Evolutionary conservation across 345 rosid genomes (phyloP).

Genomic region (Trapa bicornis): DNA sequence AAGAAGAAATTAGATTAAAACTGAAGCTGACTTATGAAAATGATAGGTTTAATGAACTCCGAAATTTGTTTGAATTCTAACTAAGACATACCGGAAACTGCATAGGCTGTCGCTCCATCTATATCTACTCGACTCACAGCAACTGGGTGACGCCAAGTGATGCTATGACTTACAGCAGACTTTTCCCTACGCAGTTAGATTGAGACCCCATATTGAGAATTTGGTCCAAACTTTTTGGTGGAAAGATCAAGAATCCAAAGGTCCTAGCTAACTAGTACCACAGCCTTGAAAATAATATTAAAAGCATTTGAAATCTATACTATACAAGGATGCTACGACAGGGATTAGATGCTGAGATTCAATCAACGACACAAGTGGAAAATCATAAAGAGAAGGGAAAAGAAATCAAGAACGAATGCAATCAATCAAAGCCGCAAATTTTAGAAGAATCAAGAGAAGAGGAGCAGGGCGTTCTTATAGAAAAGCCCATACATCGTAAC

Average conservation of each 20-base stretch:
- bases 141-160: conserved; percentile 70
- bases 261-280: not conserved
- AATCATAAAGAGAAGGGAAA: too few relatives aligned
- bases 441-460: not conserved
- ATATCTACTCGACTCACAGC: conserved; percentile 41
- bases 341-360: too few relatives aligned
- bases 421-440: not conserved
- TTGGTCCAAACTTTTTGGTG: not conserved
- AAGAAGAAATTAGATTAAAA: not conserved
- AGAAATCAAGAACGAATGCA: too few relatives aligned
- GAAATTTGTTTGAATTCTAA: not conserved
- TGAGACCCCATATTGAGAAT: not conserved
- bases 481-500: not conserved
- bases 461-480: not conserved
- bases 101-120: conserved; percentile 60
- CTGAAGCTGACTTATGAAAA: not conserved
- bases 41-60: not conserved
- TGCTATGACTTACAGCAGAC: conserved; percentile 73
- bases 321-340: not conserved
- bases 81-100: not conserved
- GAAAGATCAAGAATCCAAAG: not conserved
- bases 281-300: not conserved
- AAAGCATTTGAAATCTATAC: not conserved
- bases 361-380: too few relatives aligned
- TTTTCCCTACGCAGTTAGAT: conserved; percentile 38